Percentiles rank a stretch among this genome's conserved stretches.
Conservation (phyloP, 208 protist genomes). For the Naegleria gruberi region DNA sequence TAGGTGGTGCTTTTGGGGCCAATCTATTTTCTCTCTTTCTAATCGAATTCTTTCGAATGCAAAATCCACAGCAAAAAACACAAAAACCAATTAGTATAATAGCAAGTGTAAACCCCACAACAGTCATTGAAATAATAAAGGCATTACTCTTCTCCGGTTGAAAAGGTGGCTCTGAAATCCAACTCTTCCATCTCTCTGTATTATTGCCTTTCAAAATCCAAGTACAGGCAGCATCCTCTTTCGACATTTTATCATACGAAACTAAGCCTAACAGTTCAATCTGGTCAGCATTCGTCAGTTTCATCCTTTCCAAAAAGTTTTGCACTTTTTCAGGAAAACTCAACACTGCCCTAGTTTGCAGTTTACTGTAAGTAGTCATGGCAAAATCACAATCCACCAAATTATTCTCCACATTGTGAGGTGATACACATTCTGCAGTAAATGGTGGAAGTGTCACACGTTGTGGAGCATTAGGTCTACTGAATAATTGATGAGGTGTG, state of each 20-base stretch:
- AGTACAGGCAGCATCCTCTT: background rate
- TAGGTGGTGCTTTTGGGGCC: background rate
- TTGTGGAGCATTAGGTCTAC: background rate
- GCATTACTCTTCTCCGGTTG: too few species aligned
- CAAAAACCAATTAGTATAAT: background rate
- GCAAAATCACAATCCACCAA: background rate
- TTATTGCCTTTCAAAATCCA: background rate
- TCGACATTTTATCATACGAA: background rate
- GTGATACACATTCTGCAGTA: background rate
- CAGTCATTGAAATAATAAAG: background rate
- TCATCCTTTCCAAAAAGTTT: background rate
- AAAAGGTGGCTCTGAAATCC: background rate
- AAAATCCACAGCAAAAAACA: background rate
- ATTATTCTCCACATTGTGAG: background rate
- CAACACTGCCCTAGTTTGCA: background rate
- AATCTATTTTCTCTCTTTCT: background rate
- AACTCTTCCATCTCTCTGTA: background rate
- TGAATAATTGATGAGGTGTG: background rate
- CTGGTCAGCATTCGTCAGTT: background rate
- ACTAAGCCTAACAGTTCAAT: background rate
- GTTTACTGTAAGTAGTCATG: background rate
- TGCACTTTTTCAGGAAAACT: background rate
- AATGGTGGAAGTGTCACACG: background rate
- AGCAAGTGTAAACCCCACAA: background rate
- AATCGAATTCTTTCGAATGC: background rate